These are phyloP conservation scores for Parascedosporium putredinis DNA, from an alignment of 2,329 filamentous ascomycete genomes.

Conservation along the genomic window DNA sequence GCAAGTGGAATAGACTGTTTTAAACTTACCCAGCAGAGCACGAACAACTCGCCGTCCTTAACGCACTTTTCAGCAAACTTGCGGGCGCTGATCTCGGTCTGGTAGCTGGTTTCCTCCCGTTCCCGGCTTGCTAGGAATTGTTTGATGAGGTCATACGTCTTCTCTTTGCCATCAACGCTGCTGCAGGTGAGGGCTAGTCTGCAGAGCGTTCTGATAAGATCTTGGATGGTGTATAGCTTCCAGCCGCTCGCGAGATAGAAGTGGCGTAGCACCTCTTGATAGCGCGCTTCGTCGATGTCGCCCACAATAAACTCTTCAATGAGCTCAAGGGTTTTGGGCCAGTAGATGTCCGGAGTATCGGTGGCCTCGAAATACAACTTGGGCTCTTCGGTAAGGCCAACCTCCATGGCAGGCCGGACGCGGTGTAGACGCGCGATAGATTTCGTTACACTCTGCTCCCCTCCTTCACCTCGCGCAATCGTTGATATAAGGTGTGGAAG, in stretches of 20 bases:
- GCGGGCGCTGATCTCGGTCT: conserved; percentile 79
- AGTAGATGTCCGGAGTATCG: conserved; percentile 59
- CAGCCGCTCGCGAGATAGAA: conserved; percentile 88
- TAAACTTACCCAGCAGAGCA: conserved; percentile 84
- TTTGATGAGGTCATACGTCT: conserved; percentile 80
- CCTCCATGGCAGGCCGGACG: conserved; percentile 69
- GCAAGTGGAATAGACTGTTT: neutral
- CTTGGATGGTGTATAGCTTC: conserved; percentile 87
- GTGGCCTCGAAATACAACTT: conserved; percentile 65
- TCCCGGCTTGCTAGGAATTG: conserved; percentile 76
- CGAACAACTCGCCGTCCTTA: conserved; percentile 86
- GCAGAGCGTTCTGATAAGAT: conserved; percentile 71
- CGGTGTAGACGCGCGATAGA: conserved; percentile 64
- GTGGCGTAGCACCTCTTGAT: conserved; percentile 83
- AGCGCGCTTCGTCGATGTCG: conserved; percentile 69
- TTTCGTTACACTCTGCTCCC: conserved; percentile 60
- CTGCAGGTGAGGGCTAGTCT: conserved; percentile 76
- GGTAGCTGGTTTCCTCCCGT: conserved; percentile 76
- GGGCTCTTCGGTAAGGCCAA: conserved; percentile 72
- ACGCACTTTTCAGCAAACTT: conserved; percentile 88
- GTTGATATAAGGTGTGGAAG: conserved; percentile 81
- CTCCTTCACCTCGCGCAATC: conserved; percentile 74
- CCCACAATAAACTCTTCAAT: conserved; percentile 78
- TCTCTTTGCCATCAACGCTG: conserved; percentile 80
- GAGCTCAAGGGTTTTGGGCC: conserved; percentile 73